Conservation (phyloP, 345 rosid genomes). For the Boechera stricta region DNA sequence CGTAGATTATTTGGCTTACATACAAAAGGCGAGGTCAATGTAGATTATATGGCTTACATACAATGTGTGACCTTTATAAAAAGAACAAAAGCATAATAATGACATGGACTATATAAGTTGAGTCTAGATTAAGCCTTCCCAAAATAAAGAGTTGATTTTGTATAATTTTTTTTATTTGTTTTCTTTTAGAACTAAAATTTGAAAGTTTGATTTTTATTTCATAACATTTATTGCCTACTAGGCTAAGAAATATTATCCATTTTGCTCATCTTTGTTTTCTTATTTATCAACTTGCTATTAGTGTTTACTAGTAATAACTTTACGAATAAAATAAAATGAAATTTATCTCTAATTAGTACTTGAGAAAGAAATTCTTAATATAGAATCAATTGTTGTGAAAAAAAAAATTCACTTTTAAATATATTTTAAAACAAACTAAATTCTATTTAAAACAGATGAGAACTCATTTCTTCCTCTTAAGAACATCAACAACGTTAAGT, state of each 20-base stretch:
- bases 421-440: neutral
- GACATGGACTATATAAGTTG: neutral
- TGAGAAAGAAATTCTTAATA: neutral
- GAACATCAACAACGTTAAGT: slow-evolving; percentile 59
- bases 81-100: slow-evolving; percentile 5
- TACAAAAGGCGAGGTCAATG: slow-evolving; percentile 24
- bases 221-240: slow-evolving; percentile 2
- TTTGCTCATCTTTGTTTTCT: slow-evolving; percentile 3
- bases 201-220: neutral
- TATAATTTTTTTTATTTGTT: neutral
- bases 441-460: neutral
- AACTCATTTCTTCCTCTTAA: slow-evolving; percentile 44
- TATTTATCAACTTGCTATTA: slow-evolving; percentile 20
- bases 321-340: neutral
- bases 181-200: neutral
- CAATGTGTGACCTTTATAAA: slow-evolving; percentile 1
- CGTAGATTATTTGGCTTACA: neutral
- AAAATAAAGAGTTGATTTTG: neutral
- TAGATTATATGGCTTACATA: neutral
- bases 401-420: neutral
- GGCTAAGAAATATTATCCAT: slow-evolving; percentile 3
- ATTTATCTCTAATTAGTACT: neutral
- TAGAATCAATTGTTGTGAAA: neutral
- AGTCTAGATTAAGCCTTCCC: slow-evolving; percentile 31
- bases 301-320: neutral